These are phyloP conservation scores for Ceratocystiopsis sp. DNA, from an alignment of 2,329 filamentous ascomycete species.

Conservation along the genomic window DNA sequence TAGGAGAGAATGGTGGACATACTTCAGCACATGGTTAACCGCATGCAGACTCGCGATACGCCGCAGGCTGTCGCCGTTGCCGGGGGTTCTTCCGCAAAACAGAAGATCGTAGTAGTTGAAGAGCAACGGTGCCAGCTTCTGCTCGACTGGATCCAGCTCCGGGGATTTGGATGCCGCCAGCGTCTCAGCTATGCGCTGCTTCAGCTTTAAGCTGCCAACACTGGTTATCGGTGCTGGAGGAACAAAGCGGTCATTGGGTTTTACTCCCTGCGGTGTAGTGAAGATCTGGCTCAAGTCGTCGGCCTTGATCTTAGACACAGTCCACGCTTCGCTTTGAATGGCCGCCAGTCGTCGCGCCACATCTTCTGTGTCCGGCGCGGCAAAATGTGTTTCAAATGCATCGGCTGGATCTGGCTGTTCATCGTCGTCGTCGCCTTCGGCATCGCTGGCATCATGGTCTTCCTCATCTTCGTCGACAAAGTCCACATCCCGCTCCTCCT, in stretches of 20 bases:
- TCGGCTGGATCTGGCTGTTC: conserved; percentile 34
- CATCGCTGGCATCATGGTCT: conserved; percentile 15
- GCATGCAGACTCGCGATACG: conserved; percentile 65
- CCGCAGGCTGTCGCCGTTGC: conserved; percentile 52
- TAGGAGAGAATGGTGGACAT: conserved; percentile 13
- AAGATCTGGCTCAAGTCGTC: conserved; percentile 31
- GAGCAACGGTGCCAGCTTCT: conserved; percentile 49
- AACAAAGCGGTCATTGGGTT: conserved; percentile 14
- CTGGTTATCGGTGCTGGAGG: conserved; percentile 20
- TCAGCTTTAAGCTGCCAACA: conserved; percentile 41
- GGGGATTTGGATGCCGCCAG: conserved; percentile 34
- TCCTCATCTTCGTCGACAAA: conserved; percentile 33
- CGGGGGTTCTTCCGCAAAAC: conserved; percentile 52
- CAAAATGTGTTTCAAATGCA: conserved; percentile 71
- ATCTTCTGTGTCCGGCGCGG: conserved; percentile 43
- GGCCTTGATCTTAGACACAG: conserved; percentile 26
- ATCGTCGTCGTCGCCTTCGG: conserved; percentile 32
- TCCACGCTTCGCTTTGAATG: conserved; percentile 33
- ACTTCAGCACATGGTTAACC: conserved; percentile 85
- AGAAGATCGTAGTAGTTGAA: conserved; percentile 74
- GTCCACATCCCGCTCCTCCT: conserved; percentile 18
- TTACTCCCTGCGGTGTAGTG: conserved; percentile 26
- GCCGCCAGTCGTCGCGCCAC: conserved; percentile 36
- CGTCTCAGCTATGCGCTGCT: conserved; percentile 44
- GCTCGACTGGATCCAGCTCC: conserved; percentile 43